These are phyloP conservation scores for Lichtheimia ornata DNA, from an alignment of 371 early-diverging fungal genomes.

Conservation along the genomic window DNA sequence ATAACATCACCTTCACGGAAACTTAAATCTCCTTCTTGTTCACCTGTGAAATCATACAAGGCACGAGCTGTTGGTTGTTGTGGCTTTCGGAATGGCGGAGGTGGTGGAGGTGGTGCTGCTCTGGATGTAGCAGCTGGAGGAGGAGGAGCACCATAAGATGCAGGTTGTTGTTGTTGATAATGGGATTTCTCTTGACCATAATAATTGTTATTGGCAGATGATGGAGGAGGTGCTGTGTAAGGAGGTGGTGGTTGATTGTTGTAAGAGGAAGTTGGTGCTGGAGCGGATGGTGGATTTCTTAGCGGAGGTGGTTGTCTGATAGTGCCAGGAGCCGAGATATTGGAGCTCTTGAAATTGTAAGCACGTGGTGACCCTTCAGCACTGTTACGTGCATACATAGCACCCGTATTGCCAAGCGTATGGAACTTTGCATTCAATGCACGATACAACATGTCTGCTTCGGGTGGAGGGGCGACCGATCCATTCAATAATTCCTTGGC, in stretches of 20 bases:
- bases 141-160: too few species aligned
- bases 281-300: slow-evolving; percentile 3
- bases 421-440: slow-evolving; percentile 57
- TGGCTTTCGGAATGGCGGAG: slow-evolving; percentile 41
- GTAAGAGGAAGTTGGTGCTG: neutral
- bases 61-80: slow-evolving; percentile 60
- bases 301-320: slow-evolving; percentile 15
- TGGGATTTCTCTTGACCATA: slow-evolving; percentile 1
- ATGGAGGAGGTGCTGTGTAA: neutral
- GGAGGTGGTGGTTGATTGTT: slow-evolving; percentile 3
- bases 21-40: slow-evolving; percentile 70
- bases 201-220: neutral
- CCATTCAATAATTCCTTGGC: slow-evolving; percentile 85
- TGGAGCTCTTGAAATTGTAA: slow-evolving; percentile 13
- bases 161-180: neutral
- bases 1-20: slow-evolving; percentile 79
- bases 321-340: slow-evolving; percentile 20
- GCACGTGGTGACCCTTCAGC: slow-evolving; percentile 11
- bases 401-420: slow-evolving; percentile 17
- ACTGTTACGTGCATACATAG: slow-evolving; percentile 23
- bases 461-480: slow-evolving; percentile 72
- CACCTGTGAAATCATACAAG: slow-evolving; percentile 70
- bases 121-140: neutral
- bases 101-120: slow-evolving; percentile 21
- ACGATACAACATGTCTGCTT: slow-evolving; percentile 81